phyloP scores from a whole-genome alignment of 164 flowering plant genomes.

The Tinospora cordifolia region DNA sequence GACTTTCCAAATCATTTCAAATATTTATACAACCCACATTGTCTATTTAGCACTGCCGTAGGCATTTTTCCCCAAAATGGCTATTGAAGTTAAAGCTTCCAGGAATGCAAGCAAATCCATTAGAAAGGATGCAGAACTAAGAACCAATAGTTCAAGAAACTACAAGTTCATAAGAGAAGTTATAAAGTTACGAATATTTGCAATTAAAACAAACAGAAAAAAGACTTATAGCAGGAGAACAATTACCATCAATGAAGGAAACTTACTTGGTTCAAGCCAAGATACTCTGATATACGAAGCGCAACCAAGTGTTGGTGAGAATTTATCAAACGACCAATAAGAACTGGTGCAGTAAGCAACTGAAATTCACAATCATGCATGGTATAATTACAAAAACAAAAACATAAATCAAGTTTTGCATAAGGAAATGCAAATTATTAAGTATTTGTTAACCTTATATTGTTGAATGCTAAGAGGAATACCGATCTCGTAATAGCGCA shows the following conservation, averaged over 20 bases:
- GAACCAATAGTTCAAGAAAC: background rate
- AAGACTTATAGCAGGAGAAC: too few species aligned
- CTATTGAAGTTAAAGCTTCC: background rate
- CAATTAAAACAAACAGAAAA: too few species aligned
- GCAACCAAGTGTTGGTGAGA: constrained; percentile 83
- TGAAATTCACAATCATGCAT: constrained; percentile 23
- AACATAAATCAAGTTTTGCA: constrained; percentile 7
- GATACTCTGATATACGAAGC: constrained; percentile 75
- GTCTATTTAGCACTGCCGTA: too few species aligned
- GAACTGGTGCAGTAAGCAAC: constrained; percentile 84
- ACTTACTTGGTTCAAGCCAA: constrained; percentile 78
- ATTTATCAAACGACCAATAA: constrained; percentile 83
- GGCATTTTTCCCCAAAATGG: too few species aligned
- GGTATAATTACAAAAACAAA: constrained; percentile 7
- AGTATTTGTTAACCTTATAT: constrained; percentile 58
- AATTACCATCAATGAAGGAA: background rate
- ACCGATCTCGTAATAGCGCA: constrained; percentile 75
- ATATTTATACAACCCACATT: too few species aligned
- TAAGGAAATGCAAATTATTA: constrained; percentile 1
- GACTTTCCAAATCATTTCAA: too few species aligned
- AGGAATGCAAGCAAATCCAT: background rate
- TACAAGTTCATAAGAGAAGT: background rate
- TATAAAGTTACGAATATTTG: background rate
- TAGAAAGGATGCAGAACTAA: background rate
- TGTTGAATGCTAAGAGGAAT: constrained; percentile 91